Conservation (phyloP, 331 rosid species). For the Quercus tomentella region DNA sequence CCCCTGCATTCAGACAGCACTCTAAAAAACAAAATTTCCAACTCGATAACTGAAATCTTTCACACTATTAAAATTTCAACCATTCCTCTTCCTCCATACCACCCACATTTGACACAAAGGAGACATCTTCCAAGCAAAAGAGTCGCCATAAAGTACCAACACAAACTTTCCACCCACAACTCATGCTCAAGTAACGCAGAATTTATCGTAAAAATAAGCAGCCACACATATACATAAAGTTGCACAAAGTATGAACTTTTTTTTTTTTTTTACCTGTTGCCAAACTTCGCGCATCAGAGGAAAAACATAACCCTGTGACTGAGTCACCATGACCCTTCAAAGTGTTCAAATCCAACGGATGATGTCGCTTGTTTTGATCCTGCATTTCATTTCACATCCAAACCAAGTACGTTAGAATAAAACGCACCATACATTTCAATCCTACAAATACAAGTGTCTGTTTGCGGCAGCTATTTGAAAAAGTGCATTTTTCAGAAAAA, state of each 20-base stretch:
- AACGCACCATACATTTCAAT: neutral
- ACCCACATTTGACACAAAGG: too few relatives aligned
- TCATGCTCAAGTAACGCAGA: neutral
- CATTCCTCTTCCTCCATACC: too few relatives aligned
- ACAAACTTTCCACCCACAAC: too few relatives aligned
- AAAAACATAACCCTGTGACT: slow-evolving; percentile 78
- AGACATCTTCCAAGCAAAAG: too few relatives aligned
- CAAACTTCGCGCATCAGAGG: slow-evolving; percentile 66
- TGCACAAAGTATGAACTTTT: neutral
- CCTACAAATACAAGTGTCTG: neutral
- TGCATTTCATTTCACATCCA: slow-evolving; percentile 21
- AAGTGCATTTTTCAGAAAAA: too few relatives aligned
- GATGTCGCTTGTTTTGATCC: slow-evolving; percentile 87
- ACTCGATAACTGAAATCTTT: too few relatives aligned
- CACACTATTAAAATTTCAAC: too few relatives aligned
- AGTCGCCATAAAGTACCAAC: too few relatives aligned
- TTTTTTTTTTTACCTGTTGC: slow-evolving; percentile 58
- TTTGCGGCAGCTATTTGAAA: too few relatives aligned
- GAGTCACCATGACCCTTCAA: slow-evolving; percentile 96
- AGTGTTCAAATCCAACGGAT: slow-evolving; percentile 92
- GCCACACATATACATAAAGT: neutral
- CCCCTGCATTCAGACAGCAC: neutral
- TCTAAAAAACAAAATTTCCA: too few relatives aligned
- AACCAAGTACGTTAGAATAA: neutral
- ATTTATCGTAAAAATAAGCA: neutral